Conservation (phyloP, 2,329 filamentous ascomycete genomes). For the Amphichorda felina region DNA sequence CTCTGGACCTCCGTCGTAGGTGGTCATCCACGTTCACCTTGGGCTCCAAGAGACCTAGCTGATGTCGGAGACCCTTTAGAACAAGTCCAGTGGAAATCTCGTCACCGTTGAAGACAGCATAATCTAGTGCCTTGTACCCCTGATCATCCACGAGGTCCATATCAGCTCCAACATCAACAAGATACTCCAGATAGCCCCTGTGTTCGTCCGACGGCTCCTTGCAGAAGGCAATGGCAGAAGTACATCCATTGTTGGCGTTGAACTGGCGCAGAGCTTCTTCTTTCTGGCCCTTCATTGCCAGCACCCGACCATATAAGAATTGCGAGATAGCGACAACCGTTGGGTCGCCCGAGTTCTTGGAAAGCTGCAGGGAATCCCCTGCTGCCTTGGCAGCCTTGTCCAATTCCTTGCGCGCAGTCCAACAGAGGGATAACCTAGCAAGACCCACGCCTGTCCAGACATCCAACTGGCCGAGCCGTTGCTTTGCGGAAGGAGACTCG, state of each 20-base stretch:
- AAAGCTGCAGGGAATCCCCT: constrained; percentile 6
- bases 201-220: constrained; percentile 25
- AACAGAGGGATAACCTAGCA: constrained; percentile 19
- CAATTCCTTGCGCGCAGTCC: constrained; percentile 10
- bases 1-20: constrained; percentile 5
- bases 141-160: constrained; percentile 17
- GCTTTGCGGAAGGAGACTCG: neutral
- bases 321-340: constrained; percentile 16
- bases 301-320: constrained; percentile 18
- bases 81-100: constrained; percentile 12
- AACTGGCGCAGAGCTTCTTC: constrained; percentile 16
- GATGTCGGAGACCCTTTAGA: constrained; percentile 10
- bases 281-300: constrained; percentile 10
- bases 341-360: constrained; percentile 9
- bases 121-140: constrained; percentile 23
- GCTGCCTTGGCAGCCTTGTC: constrained; percentile 11
- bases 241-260: constrained; percentile 12
- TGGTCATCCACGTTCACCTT: constrained; percentile 2
- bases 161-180: constrained; percentile 19
- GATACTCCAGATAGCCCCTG: constrained; percentile 16
- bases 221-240: constrained; percentile 22
- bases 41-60: neutral
- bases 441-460: constrained; percentile 17
- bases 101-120: constrained; percentile 20
- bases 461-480: constrained; percentile 2